Evolutionary conservation across 2,329 filamentous ascomycete genomes (phyloP).

Genomic region (Lecanicillium sp.): DNA sequence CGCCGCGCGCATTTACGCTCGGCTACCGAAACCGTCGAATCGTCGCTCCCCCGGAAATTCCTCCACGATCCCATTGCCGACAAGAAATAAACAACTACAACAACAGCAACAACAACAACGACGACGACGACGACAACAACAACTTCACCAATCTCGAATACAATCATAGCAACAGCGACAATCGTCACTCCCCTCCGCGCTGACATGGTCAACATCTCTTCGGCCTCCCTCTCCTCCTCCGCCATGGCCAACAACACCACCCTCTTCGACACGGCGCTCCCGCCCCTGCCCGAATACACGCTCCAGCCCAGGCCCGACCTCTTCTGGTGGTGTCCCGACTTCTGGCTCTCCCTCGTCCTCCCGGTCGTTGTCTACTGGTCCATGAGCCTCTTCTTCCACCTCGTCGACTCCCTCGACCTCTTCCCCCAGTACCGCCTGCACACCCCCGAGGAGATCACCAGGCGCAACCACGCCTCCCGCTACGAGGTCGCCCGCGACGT

Average conservation of each 20-base stretch:
- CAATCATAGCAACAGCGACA: neutral
- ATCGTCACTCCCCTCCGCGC: neutral
- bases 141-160: neutral
- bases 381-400: conserved; percentile 79
- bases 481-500: conserved; percentile 88
- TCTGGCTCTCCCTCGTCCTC: conserved; percentile 66
- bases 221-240: conserved; percentile 24
- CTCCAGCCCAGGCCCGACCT: conserved; percentile 65
- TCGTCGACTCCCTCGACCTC: conserved; percentile 76
- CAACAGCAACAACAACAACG: too few species aligned
- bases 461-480: conserved; percentile 79
- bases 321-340: conserved; percentile 73
- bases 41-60: neutral
- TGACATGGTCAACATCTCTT: conserved; percentile 36
- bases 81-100: too few species aligned
- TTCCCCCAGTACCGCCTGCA: conserved; percentile 91
- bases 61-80: too few species aligned
- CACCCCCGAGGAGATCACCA: conserved; percentile 83
- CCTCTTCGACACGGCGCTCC: conserved; percentile 55
- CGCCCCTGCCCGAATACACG: conserved; percentile 79
- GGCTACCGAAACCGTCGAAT: neutral
- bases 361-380: conserved; percentile 86
- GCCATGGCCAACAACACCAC: conserved; percentile 49
- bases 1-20: neutral
- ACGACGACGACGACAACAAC: neutral